Evolutionary conservation across 305 asterid species (phyloP), one percentile per base, ranked within the genome.

Genomic region (Solanum hybrid): DNA sequence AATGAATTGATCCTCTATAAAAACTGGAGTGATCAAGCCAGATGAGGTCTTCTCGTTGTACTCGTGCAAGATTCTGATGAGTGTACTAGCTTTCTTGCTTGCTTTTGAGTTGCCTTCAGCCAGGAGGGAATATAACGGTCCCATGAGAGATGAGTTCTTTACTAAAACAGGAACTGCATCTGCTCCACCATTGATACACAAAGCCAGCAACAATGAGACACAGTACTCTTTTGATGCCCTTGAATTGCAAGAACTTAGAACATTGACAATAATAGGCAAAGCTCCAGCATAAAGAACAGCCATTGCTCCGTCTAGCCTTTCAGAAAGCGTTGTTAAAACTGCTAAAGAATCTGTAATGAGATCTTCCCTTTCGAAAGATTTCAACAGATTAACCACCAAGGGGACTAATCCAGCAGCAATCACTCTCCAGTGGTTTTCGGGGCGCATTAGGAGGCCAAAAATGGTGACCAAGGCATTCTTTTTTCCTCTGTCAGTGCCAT

Each of bases 91-190:
- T 90, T 95, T 97, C 95, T 92, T 96, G 87, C 95, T 93, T 31
- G 95, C 92, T 5, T 95, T 92, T 6, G 94, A 7, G 51, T 94
- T 91, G 40, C 99, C 98, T 9, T 89, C 91, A 0, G 94, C 88
- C 17, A 96, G 91, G 77, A 94, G 89, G 17, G 98, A 94, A 89
- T 96, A 97, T 29, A 96, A 90, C 4, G 92, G 87, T 77, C 56
- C 92, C 94, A 97, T 94, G 22, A 97, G 51, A 80, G 96, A 92
- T 22, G 93, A 87, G 94, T 93, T 94, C 94, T 93, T 94, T 85
- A 92, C 95, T 92, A 97, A 94, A 95, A 94, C 64, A 5, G 95
- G 96, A 93, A 97, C 95, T 95, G 92, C 99, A 84, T 94, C 93
- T 17, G 91, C 91, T 6, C 92, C 91, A 27, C 91, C 94, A 22